Base-by-base conservation (phyloP, 169 alveolate genomes). In the Eimeria brunetti region DNA sequence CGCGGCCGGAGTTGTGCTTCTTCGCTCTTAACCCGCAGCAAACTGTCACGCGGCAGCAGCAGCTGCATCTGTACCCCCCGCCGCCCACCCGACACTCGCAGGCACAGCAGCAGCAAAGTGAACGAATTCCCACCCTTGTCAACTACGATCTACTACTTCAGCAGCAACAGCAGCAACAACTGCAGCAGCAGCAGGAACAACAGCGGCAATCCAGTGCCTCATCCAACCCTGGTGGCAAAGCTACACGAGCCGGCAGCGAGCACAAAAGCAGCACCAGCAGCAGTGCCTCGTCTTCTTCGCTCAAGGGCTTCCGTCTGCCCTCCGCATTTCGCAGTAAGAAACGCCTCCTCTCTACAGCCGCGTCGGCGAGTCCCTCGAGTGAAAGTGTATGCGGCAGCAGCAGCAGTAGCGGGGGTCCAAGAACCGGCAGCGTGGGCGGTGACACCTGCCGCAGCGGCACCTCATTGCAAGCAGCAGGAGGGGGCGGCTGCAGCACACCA, bases 1-100 rank as follows among this genome's bases (percentile, higher is more conserved):
- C 97, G n/a, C 95, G 97, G 20, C 97, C 97, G 7, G 97, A 95
- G 92, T 73, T 91, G 38, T 90, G 94, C 75, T 90, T 89, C 88
- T 91, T 95, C 46, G 91, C 94, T 67, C 44, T 78, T 22, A 84
- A 94, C 20, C 94, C 95, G 33, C 60, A 41, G 46, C 89, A 64
- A 49, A 49, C 85, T 5, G 86, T 83, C 41, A 46, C 67, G 46
- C 85, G 89, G 62, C 96, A 92, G 93, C 96, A 83, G 56, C 90
- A 92, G 88, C 86, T 73, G 30, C 93, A 73, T 60, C 73, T 76
- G 44, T 83, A 64, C 44, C 71, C 91, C 41, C 81, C 81, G 44
- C 91, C 75, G 27, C 76, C 95, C 38, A 53, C 95, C 20, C 36
- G 92, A 24, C 92, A 60, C 64, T 18, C 95, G 53, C 88, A 41